A percentile compares a stretch with the other conserved stretches of the same genome.
These are phyloP conservation scores for Curvularia lunata DNA, from an alignment of 2,329 filamentous ascomycete species.

Conservation along the genomic window DNA sequence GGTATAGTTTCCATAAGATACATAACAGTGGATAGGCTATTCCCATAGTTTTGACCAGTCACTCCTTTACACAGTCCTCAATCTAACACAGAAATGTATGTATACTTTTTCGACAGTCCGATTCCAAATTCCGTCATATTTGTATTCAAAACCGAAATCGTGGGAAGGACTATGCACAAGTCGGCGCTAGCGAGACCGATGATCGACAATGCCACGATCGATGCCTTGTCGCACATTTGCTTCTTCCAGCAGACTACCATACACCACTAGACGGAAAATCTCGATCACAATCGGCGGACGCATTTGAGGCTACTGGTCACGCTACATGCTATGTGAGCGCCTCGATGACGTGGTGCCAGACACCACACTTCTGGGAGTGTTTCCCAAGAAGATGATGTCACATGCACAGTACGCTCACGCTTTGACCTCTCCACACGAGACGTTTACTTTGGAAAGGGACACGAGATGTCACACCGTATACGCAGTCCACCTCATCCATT, in stretches of 20 bases:
- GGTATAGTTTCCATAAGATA: neutral
- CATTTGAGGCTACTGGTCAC: conserved; percentile 1
- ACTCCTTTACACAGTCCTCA: neutral
- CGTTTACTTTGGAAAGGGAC: neutral
- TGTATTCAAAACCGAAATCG: neutral
- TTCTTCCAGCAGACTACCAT: conserved; percentile 11
- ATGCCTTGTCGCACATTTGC: conserved; percentile 9
- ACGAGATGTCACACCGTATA: neutral
- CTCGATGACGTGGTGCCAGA: conserved; percentile 14
- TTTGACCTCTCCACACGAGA: conserved; percentile 5
- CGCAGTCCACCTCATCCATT: neutral
- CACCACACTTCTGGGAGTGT: conserved; percentile 6
- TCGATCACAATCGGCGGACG: conserved; percentile 2
- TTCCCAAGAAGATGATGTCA: conserved; percentile 4
- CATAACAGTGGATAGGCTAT: neutral
- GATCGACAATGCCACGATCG: conserved; percentile 12
- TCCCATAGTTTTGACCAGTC: neutral
- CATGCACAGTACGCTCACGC: conserved; percentile 7
- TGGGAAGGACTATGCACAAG: neutral
- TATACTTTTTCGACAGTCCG: neutral
- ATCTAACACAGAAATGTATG: neutral
- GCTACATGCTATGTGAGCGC: conserved; percentile 6
- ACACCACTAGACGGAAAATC: conserved; percentile 5
- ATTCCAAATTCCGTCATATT: neutral
- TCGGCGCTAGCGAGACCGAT: conserved; percentile 6